Conservation (phyloP, 202 grass and related monocot species). For the Zoysia matrella region DNA sequence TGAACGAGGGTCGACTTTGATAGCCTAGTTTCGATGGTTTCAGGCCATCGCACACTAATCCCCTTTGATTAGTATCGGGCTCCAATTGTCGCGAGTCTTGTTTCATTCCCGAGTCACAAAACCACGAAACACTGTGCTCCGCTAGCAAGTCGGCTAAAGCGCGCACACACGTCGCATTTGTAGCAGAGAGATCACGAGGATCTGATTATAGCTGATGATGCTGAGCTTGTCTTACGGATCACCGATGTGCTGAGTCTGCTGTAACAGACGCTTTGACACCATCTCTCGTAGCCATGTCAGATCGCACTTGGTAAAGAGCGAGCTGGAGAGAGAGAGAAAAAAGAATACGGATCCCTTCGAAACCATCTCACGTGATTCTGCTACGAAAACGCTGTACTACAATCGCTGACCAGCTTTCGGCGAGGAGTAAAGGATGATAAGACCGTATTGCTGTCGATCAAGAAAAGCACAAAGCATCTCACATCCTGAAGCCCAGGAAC, state of each 20-base stretch:
- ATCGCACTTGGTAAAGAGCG: conserved; percentile 34
- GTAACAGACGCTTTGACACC: not conserved
- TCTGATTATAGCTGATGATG: not conserved
- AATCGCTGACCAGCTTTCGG: not conserved
- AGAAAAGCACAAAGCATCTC: not conserved
- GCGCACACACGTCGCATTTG: not conserved
- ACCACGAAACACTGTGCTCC: not conserved
- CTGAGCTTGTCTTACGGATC: conserved; percentile 4
- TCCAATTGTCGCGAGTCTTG: conserved; percentile 13
- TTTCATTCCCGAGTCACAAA: conserved; percentile 31
- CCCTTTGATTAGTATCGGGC: not conserved
- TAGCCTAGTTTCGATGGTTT: not conserved
- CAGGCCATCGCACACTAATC: not conserved
- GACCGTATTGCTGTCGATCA: not conserved
- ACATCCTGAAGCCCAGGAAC: not conserved
- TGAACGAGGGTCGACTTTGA: not conserved
- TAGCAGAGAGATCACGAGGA: not conserved
- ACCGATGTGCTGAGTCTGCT: not conserved
- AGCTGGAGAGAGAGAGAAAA: not conserved
- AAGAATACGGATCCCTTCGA: not conserved
- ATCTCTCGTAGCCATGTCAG: not conserved
- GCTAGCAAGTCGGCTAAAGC: not conserved
- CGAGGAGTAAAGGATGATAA: not conserved
- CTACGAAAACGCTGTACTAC: no score
- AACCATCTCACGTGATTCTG: not conserved